Percentiles rank a stretch among this genome's conserved stretches.
Evolutionary conservation across 2,329 filamentous ascomycete genomes (phyloP).

Genomic region (Xenoacremonium recifei): DNA sequence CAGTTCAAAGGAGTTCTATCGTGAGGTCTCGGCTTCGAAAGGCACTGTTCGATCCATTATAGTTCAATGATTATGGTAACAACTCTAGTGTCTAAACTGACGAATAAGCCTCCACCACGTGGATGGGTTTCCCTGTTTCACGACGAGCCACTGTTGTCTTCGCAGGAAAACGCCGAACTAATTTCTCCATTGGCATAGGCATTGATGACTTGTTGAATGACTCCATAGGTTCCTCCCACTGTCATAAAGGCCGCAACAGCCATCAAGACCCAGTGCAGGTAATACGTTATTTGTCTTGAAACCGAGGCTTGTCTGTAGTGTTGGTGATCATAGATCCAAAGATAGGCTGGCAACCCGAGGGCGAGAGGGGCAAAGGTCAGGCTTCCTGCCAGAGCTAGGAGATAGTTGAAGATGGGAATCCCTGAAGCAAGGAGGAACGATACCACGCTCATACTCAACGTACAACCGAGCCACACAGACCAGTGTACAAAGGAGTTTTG

Average conservation of each 20-base stretch:
- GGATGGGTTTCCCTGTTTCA: too few species aligned
- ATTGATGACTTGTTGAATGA: slow-evolving; percentile 49
- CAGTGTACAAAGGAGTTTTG: slow-evolving; percentile 34
- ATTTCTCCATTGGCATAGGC: slow-evolving; percentile 48
- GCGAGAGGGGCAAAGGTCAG: slow-evolving; percentile 36
- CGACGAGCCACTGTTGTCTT: slow-evolving; percentile 35
- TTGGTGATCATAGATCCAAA: slow-evolving; percentile 36
- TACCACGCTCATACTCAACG: slow-evolving; percentile 24
- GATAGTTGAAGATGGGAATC: slow-evolving; percentile 31
- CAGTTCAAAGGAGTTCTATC: too few species aligned
- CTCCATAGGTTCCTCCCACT: slow-evolving; percentile 42
- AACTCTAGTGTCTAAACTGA: too few species aligned
- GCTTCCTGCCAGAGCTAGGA: slow-evolving; percentile 14
- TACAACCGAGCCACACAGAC: slow-evolving; percentile 35
- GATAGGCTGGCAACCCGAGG: slow-evolving; percentile 32
- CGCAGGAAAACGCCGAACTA: slow-evolving; percentile 46
- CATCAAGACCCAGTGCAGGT: slow-evolving; percentile 35
- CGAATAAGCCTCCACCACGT: too few species aligned
- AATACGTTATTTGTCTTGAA: slow-evolving; percentile 28
- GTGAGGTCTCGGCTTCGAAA: too few species aligned
- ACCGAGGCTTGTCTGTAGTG: slow-evolving; percentile 28
- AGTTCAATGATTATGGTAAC: too few species aligned
- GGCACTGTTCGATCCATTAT: too few species aligned
- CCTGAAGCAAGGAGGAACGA: slow-evolving; percentile 32
- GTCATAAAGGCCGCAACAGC: slow-evolving; percentile 36